A percentile compares a stretch with the other conserved stretches of the same genome.
These are phyloP conservation scores for Eucalyptus urophylla DNA, from an alignment of 345 rosid species.

Conservation along the genomic window DNA sequence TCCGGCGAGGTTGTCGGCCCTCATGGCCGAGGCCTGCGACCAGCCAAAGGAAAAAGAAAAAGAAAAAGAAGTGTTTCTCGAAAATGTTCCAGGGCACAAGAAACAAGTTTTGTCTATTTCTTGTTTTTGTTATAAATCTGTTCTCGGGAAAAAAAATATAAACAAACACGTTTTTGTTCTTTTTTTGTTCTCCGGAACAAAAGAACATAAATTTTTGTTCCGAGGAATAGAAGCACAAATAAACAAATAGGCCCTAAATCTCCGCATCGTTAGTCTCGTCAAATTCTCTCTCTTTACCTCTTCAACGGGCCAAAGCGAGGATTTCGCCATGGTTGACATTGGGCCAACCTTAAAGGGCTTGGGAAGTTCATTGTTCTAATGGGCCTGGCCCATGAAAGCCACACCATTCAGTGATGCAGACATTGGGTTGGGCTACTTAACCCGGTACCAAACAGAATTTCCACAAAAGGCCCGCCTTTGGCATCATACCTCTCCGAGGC, in stretches of 20 bases:
- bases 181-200: too few relatives aligned
- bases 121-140: too few relatives aligned
- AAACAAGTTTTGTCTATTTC: too few relatives aligned
- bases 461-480: background rate
- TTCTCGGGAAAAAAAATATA: too few relatives aligned
- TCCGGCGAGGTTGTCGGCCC: too few relatives aligned
- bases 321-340: background rate
- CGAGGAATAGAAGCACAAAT: too few relatives aligned
- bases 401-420: background rate
- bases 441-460: background rate
- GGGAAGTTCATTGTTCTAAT: background rate
- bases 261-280: background rate
- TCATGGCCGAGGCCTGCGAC: too few relatives aligned
- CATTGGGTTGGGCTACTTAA: background rate
- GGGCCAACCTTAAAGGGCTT: background rate
- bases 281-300: background rate
- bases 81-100: too few relatives aligned
- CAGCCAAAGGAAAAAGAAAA: too few relatives aligned
- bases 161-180: too few relatives aligned
- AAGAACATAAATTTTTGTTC: too few relatives aligned
- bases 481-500: background rate
- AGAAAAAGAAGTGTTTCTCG: rapidly evolving
- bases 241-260: too few relatives aligned
- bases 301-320: background rate
- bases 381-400: background rate